Base-by-base conservation (phyloP, 2,329 filamentous ascomycete genomes). In the Ploettnerulaceae sp. region DNA sequence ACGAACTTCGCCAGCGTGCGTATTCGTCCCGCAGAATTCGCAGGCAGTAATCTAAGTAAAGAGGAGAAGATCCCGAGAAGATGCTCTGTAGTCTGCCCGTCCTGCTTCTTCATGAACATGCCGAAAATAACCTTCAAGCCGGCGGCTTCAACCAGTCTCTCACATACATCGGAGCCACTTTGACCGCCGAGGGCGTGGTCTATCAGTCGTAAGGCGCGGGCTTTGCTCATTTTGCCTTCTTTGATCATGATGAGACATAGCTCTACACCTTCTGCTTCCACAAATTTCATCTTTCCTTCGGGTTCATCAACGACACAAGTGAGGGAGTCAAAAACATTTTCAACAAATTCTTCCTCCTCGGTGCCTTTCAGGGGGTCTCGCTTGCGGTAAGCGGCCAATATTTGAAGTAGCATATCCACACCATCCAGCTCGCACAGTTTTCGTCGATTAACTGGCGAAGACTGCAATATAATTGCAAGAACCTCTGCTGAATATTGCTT, bases 401-500 rank as follows among this genome's bases (percentile, higher is more conserved):
- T 74, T 66, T 94, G 89, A 11, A 98, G 80, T 56, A 95, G 72
- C 3, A 76, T 66, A 59, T 98, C 91, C 6, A 93, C 74, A 0
- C 86, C 84, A 51, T 95, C 82, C 1, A 84, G 68, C 21, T 70
- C 66, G 28, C 79, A 77, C 4, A 95, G 70, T 36, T 74, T 75
- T 17, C 69, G 69, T 34, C 86, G 73, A 58, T 89, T 89, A 28
- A 75, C 67, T 0, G 76, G 55, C 3, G 86, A 88, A 1, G 81
- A 81, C 65, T 96, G 90, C 14, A 91, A 75, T 7, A 98, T 70
- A 45, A 98, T 93, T 9, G 91, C 89, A 2, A 98, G 72, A 6
- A 97, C 79, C 67, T 98, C 93, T 12, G 91, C 89, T 0, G 89
- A 79, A 64, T 97, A 98, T 64, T 96, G 91, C 64, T 93, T 95